Conservation (phyloP, 2,329 filamentous ascomycete species). For the Xylariomycetidae sp. region DNA sequence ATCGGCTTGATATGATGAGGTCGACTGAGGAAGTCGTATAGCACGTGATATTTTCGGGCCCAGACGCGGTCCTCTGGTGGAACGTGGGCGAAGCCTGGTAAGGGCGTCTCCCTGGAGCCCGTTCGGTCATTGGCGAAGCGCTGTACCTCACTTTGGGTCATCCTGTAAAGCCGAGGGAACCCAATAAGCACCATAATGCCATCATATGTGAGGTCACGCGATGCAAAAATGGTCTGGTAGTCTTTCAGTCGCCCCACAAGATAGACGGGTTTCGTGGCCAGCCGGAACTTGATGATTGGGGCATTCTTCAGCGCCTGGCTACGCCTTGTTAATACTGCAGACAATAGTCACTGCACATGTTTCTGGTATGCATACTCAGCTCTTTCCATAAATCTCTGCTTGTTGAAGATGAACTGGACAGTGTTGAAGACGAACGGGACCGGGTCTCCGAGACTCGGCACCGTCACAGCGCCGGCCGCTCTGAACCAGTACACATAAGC, state of each 20-base stretch:
- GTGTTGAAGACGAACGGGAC: constrained; percentile 1
- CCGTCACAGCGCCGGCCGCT: background rate
- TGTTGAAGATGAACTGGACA: background rate
- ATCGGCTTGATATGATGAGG: background rate
- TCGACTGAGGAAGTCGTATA: constrained; percentile 1
- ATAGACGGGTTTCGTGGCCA: background rate
- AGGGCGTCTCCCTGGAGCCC: background rate
- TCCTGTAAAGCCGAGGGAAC: background rate
- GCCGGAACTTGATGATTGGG: constrained; percentile 1
- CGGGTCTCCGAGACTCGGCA: background rate
- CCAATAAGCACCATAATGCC: background rate
- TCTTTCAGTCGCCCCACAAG: background rate
- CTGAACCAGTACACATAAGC: background rate
- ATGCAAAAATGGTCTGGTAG: constrained; percentile 1
- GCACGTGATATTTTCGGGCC: background rate
- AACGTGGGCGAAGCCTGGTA: background rate
- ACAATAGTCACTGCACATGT: background rate
- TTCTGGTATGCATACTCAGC: background rate
- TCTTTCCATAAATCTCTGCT: constrained; percentile 1
- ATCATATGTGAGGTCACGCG: constrained; percentile 1
- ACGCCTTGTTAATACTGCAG: background rate
- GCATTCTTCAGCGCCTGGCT: background rate
- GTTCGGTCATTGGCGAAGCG: background rate
- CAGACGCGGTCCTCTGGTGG: background rate
- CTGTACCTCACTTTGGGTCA: background rate